phyloP scores from a whole-genome alignment of 2,329 filamentous ascomycete genomes.

The Fusarium pilosicola region DNA sequence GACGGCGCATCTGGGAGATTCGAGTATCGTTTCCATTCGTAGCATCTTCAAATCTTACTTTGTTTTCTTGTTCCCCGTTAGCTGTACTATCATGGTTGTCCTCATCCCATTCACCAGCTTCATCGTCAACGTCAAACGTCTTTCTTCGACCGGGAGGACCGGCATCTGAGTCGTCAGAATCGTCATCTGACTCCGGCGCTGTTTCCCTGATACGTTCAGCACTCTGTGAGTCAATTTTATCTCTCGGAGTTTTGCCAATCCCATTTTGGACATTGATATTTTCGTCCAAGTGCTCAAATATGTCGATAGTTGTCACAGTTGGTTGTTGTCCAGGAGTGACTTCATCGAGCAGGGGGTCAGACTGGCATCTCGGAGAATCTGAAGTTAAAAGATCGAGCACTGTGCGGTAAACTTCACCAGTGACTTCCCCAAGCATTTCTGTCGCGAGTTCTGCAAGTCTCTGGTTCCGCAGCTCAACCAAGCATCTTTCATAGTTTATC shows the following conservation, averaged over 20 bases:
- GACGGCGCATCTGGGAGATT: conserved; percentile 72
- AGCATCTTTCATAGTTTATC: conserved; percentile 86
- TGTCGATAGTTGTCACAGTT: conserved; percentile 63
- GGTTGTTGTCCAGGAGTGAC: conserved; percentile 45
- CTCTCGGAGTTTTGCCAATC: conserved; percentile 64
- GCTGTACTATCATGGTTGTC: conserved; percentile 45
- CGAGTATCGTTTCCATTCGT: conserved; percentile 55
- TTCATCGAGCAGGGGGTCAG: conserved; percentile 58
- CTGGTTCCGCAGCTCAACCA: conserved; percentile 83
- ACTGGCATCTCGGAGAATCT: conserved; percentile 73
- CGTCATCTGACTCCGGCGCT: conserved; percentile 48
- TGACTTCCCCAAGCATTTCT: conserved; percentile 76
- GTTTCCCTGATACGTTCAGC: conserved; percentile 60
- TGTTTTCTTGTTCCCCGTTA: conserved; percentile 52
- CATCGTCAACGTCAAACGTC: conserved; percentile 42
- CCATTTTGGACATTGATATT: conserved; percentile 64
- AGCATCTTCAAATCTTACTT: conserved; percentile 64
- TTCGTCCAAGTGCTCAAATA: conserved; percentile 64
- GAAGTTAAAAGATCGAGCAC: conserved; percentile 77
- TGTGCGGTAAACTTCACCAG: conserved; percentile 80
- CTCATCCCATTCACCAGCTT: conserved; percentile 48
- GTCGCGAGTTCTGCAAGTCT: conserved; percentile 78
- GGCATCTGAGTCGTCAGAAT: conserved; percentile 51
- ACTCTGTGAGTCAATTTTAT: conserved; percentile 58
- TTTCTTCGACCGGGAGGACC: conserved; percentile 35